These are phyloP conservation scores for Leccinum incarnatum DNA, from an alignment of 768 basidiomycete genomes.

Conservation along the genomic window DNA sequence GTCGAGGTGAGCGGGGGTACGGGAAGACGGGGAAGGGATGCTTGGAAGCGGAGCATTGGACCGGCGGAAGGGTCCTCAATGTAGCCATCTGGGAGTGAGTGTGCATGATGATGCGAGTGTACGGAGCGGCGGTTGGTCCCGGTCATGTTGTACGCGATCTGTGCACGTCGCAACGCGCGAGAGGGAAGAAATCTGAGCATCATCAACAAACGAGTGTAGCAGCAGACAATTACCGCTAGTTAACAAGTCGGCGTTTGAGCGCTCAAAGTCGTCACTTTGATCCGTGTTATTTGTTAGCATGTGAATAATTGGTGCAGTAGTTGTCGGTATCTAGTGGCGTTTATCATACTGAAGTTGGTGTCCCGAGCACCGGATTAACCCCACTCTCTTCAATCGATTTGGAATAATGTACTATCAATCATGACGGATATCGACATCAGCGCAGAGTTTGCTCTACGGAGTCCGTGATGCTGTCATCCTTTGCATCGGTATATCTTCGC, in stretches of 20 bases:
- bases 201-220: not conserved
- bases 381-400: too few species aligned
- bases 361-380: too few species aligned
- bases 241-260: not conserved
- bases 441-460: too few species aligned
- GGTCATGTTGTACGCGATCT: not conserved
- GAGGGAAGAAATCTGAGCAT: not conserved
- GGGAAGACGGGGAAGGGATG: constrained; percentile 72
- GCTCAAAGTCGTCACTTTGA: not conserved
- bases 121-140: not conserved
- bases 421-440: too few species aligned
- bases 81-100: constrained; percentile 43
- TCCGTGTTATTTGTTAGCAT: not conserved
- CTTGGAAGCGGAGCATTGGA: constrained; percentile 59
- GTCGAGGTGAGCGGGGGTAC: constrained; percentile 84
- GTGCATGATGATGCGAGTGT: constrained; percentile 2
- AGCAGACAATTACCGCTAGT: not conserved
- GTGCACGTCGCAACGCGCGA: not conserved
- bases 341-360: too few species aligned
- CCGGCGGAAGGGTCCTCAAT: constrained; percentile 53
- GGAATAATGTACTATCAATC: too few species aligned
- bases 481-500: too few species aligned
- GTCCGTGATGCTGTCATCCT: too few species aligned
- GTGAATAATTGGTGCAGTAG: not conserved
- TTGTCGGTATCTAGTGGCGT: too few species aligned